Base-by-base conservation (phyloP, 305 asterid genomes). In the Fraxinus albicans region DNA sequence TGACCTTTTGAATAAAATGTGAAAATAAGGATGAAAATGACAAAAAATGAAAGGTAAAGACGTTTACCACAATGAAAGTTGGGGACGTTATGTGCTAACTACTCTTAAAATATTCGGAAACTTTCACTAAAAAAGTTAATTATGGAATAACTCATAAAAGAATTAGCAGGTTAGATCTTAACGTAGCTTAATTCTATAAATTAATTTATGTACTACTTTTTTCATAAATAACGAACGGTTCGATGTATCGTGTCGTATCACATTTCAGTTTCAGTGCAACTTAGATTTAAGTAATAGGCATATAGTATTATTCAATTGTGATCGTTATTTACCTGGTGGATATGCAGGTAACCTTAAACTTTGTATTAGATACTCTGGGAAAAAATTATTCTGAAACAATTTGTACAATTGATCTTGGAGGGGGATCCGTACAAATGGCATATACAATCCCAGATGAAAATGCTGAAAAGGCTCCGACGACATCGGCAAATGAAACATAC, bases 361-460 rank as follows among this genome's bases (percentile, higher is more conserved):
- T 1, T 69, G 40, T 6, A 31, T 69, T 69, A 31, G 75, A 69
- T 29, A 29, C 75, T 13, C 36, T 69, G 36, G 75, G 75, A 5
- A 29, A 69, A 31, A 27, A 2, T 1, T 69, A 69, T 29, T 69
- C 36, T 9, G 36, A 69, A 27, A 27, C 75, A 69, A 69, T 69
- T 27, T 34, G 33, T 69, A 69, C 75, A 12, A 69, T 69, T 27
- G 75, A 69, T 69, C 75, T 69, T 27, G 75, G 75, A 69, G 75
- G 75, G 9, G 75, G 75, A 12, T 27, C 75, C 21, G 75, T 69
- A 13, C 36, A 27, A 29, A 13, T 69, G n/a, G 36, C 40, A 13
- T 69, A 69, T 69, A 6, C 75, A 0, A 27, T 69, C 75, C 17
- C 75, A 3, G 75, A 29, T 3, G 40, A 31, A 69, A 69, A 12